These are phyloP conservation scores for Fusarium sp. DNA, from an alignment of 2,329 filamentous ascomycete species.

Conservation along the genomic window DNA sequence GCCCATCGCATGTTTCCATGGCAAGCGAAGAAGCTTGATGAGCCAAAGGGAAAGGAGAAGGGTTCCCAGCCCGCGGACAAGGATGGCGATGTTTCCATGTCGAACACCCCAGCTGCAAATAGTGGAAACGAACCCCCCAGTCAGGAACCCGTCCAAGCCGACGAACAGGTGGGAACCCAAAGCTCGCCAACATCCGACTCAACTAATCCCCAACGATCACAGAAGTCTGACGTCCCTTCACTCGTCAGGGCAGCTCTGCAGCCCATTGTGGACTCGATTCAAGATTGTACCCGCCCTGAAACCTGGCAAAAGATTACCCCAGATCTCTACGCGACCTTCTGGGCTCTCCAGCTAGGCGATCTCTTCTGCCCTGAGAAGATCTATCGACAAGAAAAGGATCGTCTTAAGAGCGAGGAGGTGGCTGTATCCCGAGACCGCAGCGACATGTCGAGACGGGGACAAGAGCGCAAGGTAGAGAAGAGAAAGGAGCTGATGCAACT, in stretches of 20 bases:
- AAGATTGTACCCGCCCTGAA: conserved; percentile 67
- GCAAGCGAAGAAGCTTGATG: conserved; percentile 49
- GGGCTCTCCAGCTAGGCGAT: conserved; percentile 88
- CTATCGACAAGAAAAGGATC: conserved; percentile 80
- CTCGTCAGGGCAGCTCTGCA: conserved; percentile 62
- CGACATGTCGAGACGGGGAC: conserved; percentile 74
- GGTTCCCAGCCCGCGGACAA: conserved; percentile 52
- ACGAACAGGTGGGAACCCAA: conserved; percentile 48
- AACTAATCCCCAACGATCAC: conserved; percentile 39
- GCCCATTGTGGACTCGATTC: conserved; percentile 77
- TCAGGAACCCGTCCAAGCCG: conserved; percentile 39
- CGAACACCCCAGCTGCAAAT: conserved; percentile 47
- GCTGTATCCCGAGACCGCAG: conserved; percentile 76
- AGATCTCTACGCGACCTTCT: conserved; percentile 90
- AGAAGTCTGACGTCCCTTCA: conserved; percentile 50
- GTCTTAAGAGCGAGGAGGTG: conserved; percentile 73
- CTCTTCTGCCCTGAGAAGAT: conserved; percentile 79
- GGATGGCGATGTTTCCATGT: conserved; percentile 69
- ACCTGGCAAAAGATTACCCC: conserved; percentile 78
- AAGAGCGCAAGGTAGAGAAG: conserved; percentile 72
- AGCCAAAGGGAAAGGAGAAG: conserved; percentile 42
- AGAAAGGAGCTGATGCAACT: conserved; percentile 76
- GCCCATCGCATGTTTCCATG: conserved; percentile 68
- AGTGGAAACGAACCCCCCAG: conserved; percentile 40
- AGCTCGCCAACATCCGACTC: conserved; percentile 15